phyloP scores from a whole-genome alignment of 805 yeast genomes.

The Schizosaccharomyces pombe region DNA sequence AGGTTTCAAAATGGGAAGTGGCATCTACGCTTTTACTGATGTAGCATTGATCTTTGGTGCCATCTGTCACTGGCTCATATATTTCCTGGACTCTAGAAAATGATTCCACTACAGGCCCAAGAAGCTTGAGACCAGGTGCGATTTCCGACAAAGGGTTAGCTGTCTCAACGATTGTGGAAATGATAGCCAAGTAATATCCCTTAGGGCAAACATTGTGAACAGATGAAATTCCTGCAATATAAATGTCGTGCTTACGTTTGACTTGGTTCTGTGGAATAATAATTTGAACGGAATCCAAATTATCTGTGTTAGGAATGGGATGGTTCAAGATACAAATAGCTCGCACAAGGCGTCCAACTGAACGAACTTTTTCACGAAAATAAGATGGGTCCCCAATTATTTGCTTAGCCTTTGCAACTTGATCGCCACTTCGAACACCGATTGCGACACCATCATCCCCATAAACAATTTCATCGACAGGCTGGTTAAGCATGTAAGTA shows the following conservation, averaged over 20 bases:
- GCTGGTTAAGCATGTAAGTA: conserved; percentile 92
- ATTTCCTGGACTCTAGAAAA: conserved; percentile 86
- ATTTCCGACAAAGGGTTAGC: conserved; percentile 77
- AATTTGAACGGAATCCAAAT: conserved; percentile 75
- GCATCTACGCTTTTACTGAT: conserved; percentile 78
- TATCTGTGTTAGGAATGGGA: conserved; percentile 60
- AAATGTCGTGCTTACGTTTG: conserved; percentile 77
- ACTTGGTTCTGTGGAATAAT: conserved; percentile 93
- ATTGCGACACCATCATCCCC: conserved; percentile 46
- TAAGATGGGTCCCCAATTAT: conserved; percentile 96
- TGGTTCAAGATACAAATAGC: conserved; percentile 79
- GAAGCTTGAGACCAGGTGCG: conserved; percentile 76
- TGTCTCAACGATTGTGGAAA: conserved; percentile 85
- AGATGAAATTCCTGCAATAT: conserved; percentile 70
- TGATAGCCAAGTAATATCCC: conserved; percentile 78
- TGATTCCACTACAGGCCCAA: conserved; percentile 57
- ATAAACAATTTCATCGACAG: conserved; percentile 70
- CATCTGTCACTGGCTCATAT: conserved; percentile 70
- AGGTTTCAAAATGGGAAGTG: conserved; percentile 80
- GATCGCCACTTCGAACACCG: conserved; percentile 82
- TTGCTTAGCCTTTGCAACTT: conserved; percentile 71
- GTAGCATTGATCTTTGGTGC: conserved; percentile 52
- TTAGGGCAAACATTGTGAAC: conserved; percentile 76
- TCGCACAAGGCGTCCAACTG: conserved; percentile 56
- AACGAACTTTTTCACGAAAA: conserved; percentile 60